Evolutionary conservation across 768 basidiomycete species (phyloP).

Genomic region (Nidularia sp.): DNA sequence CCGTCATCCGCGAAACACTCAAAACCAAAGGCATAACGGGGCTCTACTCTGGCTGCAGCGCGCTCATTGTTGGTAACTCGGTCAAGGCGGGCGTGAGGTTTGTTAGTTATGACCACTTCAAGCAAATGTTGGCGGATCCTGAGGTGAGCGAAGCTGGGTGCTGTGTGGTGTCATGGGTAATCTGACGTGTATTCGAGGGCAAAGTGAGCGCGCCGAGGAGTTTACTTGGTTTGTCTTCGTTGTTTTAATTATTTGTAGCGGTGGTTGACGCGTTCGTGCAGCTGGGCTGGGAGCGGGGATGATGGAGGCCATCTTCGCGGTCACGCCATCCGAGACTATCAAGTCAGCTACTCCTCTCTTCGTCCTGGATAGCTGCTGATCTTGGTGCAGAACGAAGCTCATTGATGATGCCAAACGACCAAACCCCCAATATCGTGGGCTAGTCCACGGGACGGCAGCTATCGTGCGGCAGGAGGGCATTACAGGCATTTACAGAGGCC

Average conservation of each 20-base stretch:
- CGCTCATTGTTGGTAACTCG: constrained; percentile 88
- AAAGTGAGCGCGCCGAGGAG: constrained; percentile 86
- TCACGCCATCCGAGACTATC: constrained; percentile 97
- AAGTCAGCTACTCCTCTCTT: constrained; percentile 55
- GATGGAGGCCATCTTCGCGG: constrained; percentile 90
- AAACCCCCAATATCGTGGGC: constrained; percentile 80
- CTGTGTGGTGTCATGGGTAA: neutral
- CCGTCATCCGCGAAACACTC: constrained; percentile 73
- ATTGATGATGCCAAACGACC: constrained; percentile 91
- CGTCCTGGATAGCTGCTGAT: neutral
- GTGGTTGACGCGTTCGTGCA: constrained; percentile 12
- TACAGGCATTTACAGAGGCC: constrained; percentile 80
- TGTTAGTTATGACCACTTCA: constrained; percentile 92
- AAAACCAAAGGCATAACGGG: constrained; percentile 73
- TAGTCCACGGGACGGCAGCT: constrained; percentile 76
- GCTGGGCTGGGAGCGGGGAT: constrained; percentile 86
- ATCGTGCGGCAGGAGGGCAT: constrained; percentile 88
- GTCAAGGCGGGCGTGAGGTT: constrained; percentile 95
- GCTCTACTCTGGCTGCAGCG: constrained; percentile 90
- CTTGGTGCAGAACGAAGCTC: constrained; percentile 78
- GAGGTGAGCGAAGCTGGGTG: constrained; percentile 49
- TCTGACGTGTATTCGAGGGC: constrained; percentile 48
- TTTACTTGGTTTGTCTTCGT: constrained; percentile 55
- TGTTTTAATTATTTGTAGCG: neutral
- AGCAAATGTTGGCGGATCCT: constrained; percentile 73